These are phyloP conservation scores for Dendryphion nanum DNA, from an alignment of 2,329 filamentous ascomycete genomes.

Conservation along the genomic window DNA sequence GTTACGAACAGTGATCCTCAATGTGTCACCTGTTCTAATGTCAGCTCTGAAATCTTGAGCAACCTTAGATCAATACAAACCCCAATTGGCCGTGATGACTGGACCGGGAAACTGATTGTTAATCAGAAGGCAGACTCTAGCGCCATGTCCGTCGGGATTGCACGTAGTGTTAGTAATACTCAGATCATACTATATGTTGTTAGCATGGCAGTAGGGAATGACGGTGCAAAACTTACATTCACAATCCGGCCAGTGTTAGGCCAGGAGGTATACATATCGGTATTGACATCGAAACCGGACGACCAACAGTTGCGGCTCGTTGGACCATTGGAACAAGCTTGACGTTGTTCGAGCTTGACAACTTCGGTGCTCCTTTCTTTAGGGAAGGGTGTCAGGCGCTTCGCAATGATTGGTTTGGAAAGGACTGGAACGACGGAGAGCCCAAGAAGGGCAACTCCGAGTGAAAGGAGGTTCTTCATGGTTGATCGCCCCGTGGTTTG, in stretches of 20 bases:
- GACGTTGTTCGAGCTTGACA: conserved; percentile 16
- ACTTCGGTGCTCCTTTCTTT: neutral
- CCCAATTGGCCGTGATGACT: conserved; percentile 55
- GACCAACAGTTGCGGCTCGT: conserved; percentile 41
- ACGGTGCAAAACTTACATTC: conserved; percentile 13
- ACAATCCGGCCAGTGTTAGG: conserved; percentile 36
- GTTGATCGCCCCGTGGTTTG: neutral
- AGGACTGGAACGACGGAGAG: conserved; percentile 12
- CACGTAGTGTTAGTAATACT: conserved; percentile 42
- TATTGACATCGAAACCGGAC: conserved; percentile 39
- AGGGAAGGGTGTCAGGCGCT: no score
- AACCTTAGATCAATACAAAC: conserved; percentile 9
- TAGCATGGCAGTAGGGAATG: neutral
- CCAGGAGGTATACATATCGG: conserved; percentile 42
- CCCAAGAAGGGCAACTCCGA: conserved; percentile 20
- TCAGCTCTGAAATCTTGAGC: conserved; percentile 18
- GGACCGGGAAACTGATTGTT: conserved; percentile 60
- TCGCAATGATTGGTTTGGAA: conserved; percentile 18
- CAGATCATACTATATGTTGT: conserved; percentile 31
- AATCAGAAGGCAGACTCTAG: conserved; percentile 37
- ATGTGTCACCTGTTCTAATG: conserved; percentile 16
- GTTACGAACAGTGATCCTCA: conserved; percentile 53
- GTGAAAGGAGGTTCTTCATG: conserved; percentile 22
- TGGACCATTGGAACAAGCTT: conserved; percentile 36
- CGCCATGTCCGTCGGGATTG: conserved; percentile 39